Evolutionary conservation across 75 land plant species (phyloP).

Genomic region (Gnetum montanum): DNA sequence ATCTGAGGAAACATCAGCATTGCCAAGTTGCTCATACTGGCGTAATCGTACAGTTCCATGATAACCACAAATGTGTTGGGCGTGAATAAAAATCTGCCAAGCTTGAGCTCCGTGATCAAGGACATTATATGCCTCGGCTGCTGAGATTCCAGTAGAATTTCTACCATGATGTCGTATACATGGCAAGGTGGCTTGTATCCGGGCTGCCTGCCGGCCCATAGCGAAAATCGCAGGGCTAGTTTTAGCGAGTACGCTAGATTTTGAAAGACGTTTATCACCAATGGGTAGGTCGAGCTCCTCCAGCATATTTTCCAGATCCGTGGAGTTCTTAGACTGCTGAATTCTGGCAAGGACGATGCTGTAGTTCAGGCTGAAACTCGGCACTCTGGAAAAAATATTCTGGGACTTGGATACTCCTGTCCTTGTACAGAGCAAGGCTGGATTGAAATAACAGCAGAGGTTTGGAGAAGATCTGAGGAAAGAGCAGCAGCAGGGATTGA

Average conservation of each 20-base stretch:
- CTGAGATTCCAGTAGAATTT: not conserved
- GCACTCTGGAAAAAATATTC: too few species aligned
- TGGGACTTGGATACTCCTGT: too few species aligned
- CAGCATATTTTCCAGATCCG: not conserved
- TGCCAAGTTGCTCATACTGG: not conserved
- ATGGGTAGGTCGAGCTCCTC: not conserved
- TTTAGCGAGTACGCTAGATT: not conserved
- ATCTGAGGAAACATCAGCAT: not conserved
- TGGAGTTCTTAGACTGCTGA: not conserved
- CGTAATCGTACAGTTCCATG: not conserved
- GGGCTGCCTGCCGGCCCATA: not conserved
- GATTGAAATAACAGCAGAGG: too few species aligned
- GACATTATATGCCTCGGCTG: not conserved
- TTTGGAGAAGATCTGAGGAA: too few species aligned
- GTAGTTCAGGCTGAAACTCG: too few species aligned
- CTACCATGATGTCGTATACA: not conserved
- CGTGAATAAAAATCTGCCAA: not conserved
- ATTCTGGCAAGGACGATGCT: too few species aligned
- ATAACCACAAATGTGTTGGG: not conserved
- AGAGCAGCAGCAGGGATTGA: too few species aligned
- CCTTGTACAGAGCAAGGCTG: too few species aligned
- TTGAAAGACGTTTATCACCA: not conserved
- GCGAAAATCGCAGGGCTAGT: not conserved
- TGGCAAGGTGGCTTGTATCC: not conserved
- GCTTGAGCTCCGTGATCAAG: not conserved